These are phyloP conservation scores for Silene coronaria DNA, from an alignment of 179 eudicot genomes.

Conservation along the genomic window DNA sequence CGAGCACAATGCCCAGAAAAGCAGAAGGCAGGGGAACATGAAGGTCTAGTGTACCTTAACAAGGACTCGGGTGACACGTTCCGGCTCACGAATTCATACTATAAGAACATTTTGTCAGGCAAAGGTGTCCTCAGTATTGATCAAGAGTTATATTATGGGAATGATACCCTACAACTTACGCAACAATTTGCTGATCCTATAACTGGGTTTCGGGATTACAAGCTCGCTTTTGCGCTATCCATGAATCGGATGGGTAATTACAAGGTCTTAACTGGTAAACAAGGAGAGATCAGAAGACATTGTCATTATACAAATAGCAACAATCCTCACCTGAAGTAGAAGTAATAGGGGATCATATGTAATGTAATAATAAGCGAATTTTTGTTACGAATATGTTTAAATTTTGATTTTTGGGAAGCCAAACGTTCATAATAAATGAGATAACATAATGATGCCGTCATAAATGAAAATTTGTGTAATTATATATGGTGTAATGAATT, in stretches of 20 bases:
- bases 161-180: slow-evolving; percentile 37
- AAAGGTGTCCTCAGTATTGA: slow-evolving; percentile 54
- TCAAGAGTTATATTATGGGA: slow-evolving; percentile 41
- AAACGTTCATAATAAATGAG: neutral
- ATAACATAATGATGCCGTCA: too few species aligned
- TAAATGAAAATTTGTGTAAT: too few species aligned
- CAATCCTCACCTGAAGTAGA: slow-evolving; percentile 25
- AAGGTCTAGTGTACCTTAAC: slow-evolving; percentile 48
- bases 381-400: neutral
- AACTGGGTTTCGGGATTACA: slow-evolving; percentile 31
- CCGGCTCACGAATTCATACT: slow-evolving; percentile 42
- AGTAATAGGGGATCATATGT: slow-evolving; percentile 1
- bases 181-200: slow-evolving; percentile 32
- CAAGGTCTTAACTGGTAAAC: slow-evolving; percentile 48
- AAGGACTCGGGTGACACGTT: slow-evolving; percentile 34
- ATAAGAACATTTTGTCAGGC: slow-evolving; percentile 32
- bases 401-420: neutral
- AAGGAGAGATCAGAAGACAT: slow-evolving; percentile 59
- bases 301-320: slow-evolving; percentile 44
- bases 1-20: slow-evolving; percentile 41
- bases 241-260: slow-evolving; percentile 51
- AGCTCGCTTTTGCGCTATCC: slow-evolving; percentile 48
- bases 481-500: too few species aligned
- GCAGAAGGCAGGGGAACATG: slow-evolving; percentile 29
- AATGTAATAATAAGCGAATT: neutral